Conservation (phyloP, 2,329 filamentous ascomycete species). For the Annulohypoxylon truncatum region DNA sequence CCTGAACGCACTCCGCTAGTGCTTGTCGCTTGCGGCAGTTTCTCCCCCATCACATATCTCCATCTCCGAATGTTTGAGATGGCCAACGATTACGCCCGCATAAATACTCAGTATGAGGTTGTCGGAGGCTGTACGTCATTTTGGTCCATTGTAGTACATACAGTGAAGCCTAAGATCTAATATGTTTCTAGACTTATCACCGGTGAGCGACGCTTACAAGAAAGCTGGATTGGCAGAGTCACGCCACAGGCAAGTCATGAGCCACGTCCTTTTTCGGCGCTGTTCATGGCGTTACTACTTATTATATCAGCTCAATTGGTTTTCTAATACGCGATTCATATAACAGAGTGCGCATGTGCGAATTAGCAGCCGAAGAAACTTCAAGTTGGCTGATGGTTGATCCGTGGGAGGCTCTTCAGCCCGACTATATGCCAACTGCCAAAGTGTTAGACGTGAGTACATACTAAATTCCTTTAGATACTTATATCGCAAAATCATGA, state of each 20-base stretch:
- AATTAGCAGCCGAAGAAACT: conserved; percentile 79
- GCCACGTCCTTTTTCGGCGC: not conserved
- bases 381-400: conserved; percentile 88
- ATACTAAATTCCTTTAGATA: not conserved
- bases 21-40: conserved; percentile 76
- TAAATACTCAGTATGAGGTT: conserved; percentile 83
- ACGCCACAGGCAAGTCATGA: conserved; percentile 67
- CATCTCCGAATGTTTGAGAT: conserved; percentile 91
- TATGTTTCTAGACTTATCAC: conserved; percentile 67
- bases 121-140: conserved; percentile 72
- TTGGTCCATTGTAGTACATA: not conserved
- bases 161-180: not conserved
- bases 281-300: not conserved
- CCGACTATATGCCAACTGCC: conserved; percentile 88
- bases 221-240: conserved; percentile 82
- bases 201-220: conserved; percentile 76
- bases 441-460: conserved; percentile 74
- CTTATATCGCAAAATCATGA: not conserved
- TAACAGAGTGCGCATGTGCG: conserved; percentile 81
- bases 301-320: conserved; percentile 7
- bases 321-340: conserved; percentile 30
- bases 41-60: conserved; percentile 80
- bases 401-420: conserved; percentile 87
- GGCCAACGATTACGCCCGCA: conserved; percentile 81
- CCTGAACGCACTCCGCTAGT: conserved; percentile 71